A percentile compares a stretch with the other conserved stretches of the same genome.
These are phyloP conservation scores for Candida sanyaensis DNA, from an alignment of 1,139 yeast genomes.

Conservation along the genomic window DNA sequence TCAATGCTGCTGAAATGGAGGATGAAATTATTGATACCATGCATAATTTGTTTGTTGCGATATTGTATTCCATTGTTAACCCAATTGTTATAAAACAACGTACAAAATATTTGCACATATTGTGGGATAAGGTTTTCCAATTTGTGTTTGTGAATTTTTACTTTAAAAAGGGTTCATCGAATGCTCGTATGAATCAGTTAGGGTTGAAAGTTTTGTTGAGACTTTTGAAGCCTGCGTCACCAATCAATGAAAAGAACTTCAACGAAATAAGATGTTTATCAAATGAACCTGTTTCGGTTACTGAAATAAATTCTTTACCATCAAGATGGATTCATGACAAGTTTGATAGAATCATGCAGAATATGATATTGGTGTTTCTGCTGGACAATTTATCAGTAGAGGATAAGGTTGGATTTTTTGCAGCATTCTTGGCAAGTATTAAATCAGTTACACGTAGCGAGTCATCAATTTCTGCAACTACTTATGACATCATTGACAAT, in stretches of 20 bases:
- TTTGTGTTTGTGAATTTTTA: conserved; percentile 35
- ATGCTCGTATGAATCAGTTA: conserved; percentile 24
- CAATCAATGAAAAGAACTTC: conserved; percentile 23
- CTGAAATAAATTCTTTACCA: conserved; percentile 34
- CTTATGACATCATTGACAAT: conserved; percentile 34
- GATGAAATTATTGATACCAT: conserved; percentile 30
- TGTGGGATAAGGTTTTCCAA: conserved; percentile 42
- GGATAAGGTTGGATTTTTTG: conserved; percentile 28
- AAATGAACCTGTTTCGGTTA: conserved; percentile 29
- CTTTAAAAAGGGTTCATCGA: conserved; percentile 29
- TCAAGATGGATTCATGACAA: conserved; percentile 36
- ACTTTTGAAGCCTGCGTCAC: conserved; percentile 23
- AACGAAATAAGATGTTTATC: conserved; percentile 35
- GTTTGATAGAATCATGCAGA: conserved; percentile 33
- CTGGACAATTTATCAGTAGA: conserved; percentile 26
- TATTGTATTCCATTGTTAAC: conserved; percentile 35
- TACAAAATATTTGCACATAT: conserved; percentile 28
- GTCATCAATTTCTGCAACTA: conserved; percentile 25
- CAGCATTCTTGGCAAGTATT: conserved; percentile 26
- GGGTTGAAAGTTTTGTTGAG: conserved; percentile 27
- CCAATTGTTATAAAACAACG: conserved; percentile 21
- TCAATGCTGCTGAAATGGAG: conserved; percentile 22
- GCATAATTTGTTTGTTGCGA: conserved; percentile 31
- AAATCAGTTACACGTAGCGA: conserved; percentile 32
- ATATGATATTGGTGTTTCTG: conserved; percentile 24